phyloP scores from a whole-genome alignment of 169 alveolate species.

The Cyclospora cayetanensis region DNA sequence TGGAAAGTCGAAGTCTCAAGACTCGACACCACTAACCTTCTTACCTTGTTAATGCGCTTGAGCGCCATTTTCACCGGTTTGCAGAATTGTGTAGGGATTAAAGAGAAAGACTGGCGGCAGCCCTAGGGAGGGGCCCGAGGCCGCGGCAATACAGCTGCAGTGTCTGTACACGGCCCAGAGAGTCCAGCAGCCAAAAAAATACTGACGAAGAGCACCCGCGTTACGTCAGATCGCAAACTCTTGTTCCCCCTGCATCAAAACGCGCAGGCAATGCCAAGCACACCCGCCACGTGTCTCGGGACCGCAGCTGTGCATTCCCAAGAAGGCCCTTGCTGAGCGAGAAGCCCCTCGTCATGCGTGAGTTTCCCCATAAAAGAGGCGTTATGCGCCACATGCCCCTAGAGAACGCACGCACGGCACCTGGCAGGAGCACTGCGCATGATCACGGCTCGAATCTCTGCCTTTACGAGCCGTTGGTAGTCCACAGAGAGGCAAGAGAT shows the following conservation, averaged over 20 bases:
- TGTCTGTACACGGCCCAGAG: constrained; percentile 18
- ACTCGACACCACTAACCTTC: not conserved
- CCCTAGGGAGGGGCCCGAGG: constrained; percentile 10
- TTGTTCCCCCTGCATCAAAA: not conserved
- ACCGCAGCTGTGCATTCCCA: no score
- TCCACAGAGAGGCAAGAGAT: no score
- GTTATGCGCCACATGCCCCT: no score
- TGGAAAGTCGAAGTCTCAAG: not conserved
- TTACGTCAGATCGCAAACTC: no score
- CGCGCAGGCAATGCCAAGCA: not conserved
- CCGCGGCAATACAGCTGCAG: not conserved
- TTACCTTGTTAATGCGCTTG: constrained; percentile 91
- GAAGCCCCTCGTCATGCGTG: no score
- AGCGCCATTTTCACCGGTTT: constrained; percentile 86
- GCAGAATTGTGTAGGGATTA: not conserved
- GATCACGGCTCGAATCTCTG: no score
- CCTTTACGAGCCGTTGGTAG: no score
- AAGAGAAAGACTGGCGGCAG: not conserved
- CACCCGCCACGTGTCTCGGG: no score
- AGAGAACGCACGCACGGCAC: no score
- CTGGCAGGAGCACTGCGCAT: no score
- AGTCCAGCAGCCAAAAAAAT: not conserved
- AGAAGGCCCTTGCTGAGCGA: no score
- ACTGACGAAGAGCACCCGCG: not conserved
- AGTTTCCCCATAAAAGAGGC: no score